phyloP scores from a whole-genome alignment of 2,329 filamentous ascomycete species.

The Sclerotinia spermophila region DNA sequence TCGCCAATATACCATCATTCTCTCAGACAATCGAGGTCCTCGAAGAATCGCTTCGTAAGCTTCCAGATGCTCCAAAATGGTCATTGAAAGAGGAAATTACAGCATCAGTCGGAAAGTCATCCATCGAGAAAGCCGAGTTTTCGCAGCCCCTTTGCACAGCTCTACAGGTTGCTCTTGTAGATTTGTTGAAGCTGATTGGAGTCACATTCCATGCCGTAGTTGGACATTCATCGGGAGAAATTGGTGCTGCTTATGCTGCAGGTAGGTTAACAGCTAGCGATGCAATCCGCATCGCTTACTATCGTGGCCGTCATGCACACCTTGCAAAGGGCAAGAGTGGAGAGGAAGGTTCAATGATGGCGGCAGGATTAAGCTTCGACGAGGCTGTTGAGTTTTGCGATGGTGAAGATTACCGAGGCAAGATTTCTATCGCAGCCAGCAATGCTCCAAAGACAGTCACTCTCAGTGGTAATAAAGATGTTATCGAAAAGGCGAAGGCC shows the following conservation, averaged over 20 bases:
- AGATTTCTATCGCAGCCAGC: constrained; percentile 33
- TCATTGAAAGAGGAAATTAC: constrained; percentile 27
- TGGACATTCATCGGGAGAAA: constrained; percentile 48
- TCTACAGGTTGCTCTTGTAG: constrained; percentile 45
- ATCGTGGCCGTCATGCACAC: constrained; percentile 33
- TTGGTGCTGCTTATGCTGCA: constrained; percentile 45
- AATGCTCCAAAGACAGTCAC: constrained; percentile 31
- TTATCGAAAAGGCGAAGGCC: constrained; percentile 17
- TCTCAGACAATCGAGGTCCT: constrained; percentile 19
- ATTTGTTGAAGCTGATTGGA: constrained; percentile 43
- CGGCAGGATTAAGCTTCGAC: constrained; percentile 39
- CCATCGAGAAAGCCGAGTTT: constrained; percentile 29
- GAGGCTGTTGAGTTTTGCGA: constrained; percentile 20
- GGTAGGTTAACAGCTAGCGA: constrained; percentile 36
- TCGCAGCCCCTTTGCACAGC: constrained; percentile 46
- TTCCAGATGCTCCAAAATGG: constrained; percentile 20
- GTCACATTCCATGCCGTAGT: constrained; percentile 40
- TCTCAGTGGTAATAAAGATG: constrained; percentile 30
- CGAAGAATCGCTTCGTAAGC: constrained; percentile 33
- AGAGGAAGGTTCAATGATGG: constrained; percentile 48
- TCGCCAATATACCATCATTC: constrained; percentile 15
- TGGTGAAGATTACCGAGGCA: constrained; percentile 17
- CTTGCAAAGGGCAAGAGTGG: constrained; percentile 20
- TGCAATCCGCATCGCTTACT: constrained; percentile 46
- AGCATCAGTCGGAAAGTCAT: constrained; percentile 25